Conservation (phyloP, 2,329 filamentous ascomycete genomes). For the Tolypocladium album region DNA sequence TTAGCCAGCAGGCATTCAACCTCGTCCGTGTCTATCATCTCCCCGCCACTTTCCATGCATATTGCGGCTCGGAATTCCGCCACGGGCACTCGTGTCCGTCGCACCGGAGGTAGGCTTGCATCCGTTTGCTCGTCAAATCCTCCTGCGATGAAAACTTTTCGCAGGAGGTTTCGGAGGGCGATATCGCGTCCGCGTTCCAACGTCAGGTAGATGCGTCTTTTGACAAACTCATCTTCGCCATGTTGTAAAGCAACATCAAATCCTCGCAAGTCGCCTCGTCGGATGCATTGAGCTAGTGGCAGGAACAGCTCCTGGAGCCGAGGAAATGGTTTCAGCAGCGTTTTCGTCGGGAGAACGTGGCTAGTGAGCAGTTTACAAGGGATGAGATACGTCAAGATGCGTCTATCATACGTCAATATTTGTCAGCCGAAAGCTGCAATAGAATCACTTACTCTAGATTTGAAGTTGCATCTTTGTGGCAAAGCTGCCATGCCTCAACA, state of each 20-base stretch:
- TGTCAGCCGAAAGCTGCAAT: neutral
- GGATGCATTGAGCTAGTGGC: constrained; percentile 70
- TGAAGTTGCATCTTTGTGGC: constrained; percentile 57
- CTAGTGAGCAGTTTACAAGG: constrained; percentile 85
- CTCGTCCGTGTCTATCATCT: constrained; percentile 73
- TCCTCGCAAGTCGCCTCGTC: constrained; percentile 66
- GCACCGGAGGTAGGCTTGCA: constrained; percentile 47
- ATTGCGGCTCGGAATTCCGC: constrained; percentile 79
- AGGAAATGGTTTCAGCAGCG: constrained; percentile 65
- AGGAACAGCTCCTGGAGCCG: constrained; percentile 67
- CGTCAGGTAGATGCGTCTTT: constrained; percentile 85
- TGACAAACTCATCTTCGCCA: constrained; percentile 88
- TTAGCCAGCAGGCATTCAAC: constrained; percentile 93
- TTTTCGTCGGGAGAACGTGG: constrained; percentile 67
- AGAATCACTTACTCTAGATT: constrained; percentile 65
- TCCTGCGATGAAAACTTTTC: constrained; percentile 80
- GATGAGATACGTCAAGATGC: constrained; percentile 90
- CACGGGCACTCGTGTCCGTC: constrained; percentile 69
- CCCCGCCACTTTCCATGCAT: constrained; percentile 55
- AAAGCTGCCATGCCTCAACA: constrained; percentile 70
- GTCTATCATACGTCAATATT: constrained; percentile 34
- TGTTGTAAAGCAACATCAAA: constrained; percentile 75
- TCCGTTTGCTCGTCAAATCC: constrained; percentile 74
- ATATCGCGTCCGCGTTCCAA: constrained; percentile 88
- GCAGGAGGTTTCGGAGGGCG: constrained; percentile 78